phyloP scores from a whole-genome alignment of 805 yeast species.

The Metschnikowia shivogae region DNA sequence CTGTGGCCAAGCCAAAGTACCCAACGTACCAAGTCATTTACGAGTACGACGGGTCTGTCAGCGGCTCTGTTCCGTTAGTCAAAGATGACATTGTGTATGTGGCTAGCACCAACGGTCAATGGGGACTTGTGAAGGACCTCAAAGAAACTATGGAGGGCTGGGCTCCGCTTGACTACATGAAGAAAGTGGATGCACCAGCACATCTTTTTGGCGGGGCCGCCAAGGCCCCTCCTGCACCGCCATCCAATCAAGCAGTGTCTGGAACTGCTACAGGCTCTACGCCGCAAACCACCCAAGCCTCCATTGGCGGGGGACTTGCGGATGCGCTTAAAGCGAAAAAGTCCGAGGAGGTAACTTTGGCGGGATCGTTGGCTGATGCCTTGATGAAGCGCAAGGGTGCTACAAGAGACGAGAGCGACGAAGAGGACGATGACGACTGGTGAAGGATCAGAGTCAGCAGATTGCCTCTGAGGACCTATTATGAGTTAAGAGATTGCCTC shows the following conservation, averaged over 20 bases:
- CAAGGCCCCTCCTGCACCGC: constrained; percentile 37
- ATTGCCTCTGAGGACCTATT: too few species aligned
- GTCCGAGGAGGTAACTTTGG: constrained; percentile 56
- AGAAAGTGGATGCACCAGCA: constrained; percentile 50
- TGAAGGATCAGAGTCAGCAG: neutral
- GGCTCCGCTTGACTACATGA: constrained; percentile 94
- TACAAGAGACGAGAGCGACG: constrained; percentile 64
- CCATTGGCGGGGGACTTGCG: constrained; percentile 56
- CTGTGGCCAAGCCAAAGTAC: constrained; percentile 51
- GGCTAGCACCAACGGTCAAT: constrained; percentile 75
- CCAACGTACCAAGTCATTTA: constrained; percentile 84
- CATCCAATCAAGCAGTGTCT: constrained; percentile 16
- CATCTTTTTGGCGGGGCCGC: constrained; percentile 20
- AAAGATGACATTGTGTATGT: constrained; percentile 76
- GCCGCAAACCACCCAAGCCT: constrained; percentile 13
- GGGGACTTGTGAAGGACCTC: constrained; percentile 84
- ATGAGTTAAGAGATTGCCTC: too few species aligned
- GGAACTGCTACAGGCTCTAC: constrained; percentile 6
- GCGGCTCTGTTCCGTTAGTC: constrained; percentile 71
- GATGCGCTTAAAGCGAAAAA: constrained; percentile 64
- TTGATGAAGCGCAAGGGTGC: constrained; percentile 67
- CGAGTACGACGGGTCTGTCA: constrained; percentile 84
- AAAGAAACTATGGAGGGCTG: constrained; percentile 86
- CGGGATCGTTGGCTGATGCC: constrained; percentile 88
- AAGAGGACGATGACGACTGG: constrained; percentile 55